Percentiles rank a stretch among this genome's conserved stretches.
phyloP scores from a whole-genome alignment of 495 filamentous ascomycete species.

The Emericellopsis terricola region DNA sequence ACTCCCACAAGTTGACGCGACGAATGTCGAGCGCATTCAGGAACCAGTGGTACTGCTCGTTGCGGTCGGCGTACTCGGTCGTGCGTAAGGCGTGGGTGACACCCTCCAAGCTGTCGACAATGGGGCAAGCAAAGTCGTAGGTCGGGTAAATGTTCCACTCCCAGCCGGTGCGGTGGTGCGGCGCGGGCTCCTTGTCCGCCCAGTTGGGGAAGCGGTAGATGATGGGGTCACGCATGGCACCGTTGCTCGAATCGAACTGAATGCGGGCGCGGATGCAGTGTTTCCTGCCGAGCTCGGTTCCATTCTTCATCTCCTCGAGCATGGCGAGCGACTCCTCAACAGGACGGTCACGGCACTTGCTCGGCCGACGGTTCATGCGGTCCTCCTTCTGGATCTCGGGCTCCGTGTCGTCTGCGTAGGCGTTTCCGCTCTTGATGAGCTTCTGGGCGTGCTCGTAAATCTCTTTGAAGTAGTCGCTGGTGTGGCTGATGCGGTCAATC shows the following conservation, averaged over 20 bases:
- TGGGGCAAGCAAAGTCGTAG: slow-evolving; percentile 86
- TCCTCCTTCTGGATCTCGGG: slow-evolving; percentile 72
- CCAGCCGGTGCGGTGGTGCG: slow-evolving; percentile 76
- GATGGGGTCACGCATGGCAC: slow-evolving; percentile 77
- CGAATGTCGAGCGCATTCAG: slow-evolving; percentile 70
- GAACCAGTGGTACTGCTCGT: slow-evolving; percentile 97
- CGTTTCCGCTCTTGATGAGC: slow-evolving; percentile 69
- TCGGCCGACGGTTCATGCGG: slow-evolving; percentile 58
- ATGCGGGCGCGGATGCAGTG: slow-evolving; percentile 88
- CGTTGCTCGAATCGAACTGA: slow-evolving; percentile 65
- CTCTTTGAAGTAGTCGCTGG: slow-evolving; percentile 81
- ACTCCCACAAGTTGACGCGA: slow-evolving; percentile 91
- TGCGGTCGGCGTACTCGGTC: slow-evolving; percentile 94
- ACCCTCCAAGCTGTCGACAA: slow-evolving; percentile 79
- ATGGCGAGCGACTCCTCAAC: slow-evolving; percentile 62
- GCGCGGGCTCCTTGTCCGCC: slow-evolving; percentile 44
- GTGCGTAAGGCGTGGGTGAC: slow-evolving; percentile 91
- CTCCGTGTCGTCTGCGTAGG: slow-evolving; percentile 80
- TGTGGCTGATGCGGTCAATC: slow-evolving; percentile 61
- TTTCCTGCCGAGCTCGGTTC: slow-evolving; percentile 51
- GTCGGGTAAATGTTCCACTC: slow-evolving; percentile 94
- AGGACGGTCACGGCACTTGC: slow-evolving; percentile 54
- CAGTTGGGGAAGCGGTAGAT: slow-evolving; percentile 47
- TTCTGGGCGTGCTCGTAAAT: slow-evolving; percentile 60
- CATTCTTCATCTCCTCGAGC: slow-evolving; percentile 81